These are phyloP conservation scores for Sclerotinia minor DNA, from an alignment of 2,329 filamentous ascomycete species.

Conservation along the genomic window DNA sequence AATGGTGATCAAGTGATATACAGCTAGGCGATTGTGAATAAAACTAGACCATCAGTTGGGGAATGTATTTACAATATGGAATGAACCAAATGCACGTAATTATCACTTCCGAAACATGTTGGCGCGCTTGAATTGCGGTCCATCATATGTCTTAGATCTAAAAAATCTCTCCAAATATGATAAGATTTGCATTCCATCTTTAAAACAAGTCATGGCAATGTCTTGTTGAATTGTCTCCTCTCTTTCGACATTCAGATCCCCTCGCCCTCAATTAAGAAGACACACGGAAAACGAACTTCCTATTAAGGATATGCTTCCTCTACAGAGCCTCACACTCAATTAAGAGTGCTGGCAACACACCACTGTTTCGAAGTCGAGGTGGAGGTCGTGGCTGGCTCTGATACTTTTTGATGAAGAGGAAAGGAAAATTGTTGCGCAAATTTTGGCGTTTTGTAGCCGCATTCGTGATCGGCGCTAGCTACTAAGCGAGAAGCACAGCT, in stretches of 20 bases:
- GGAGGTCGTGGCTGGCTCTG: slow-evolving; percentile 70
- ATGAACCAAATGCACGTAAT: slow-evolving; percentile 7
- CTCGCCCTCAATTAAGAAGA: slow-evolving; percentile 72
- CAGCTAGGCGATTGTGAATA: not conserved
- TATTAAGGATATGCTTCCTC: slow-evolving; percentile 59
- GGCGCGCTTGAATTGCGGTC: not conserved
- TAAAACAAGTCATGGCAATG: not conserved
- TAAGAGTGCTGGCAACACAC: slow-evolving; percentile 65
- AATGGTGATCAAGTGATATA: slow-evolving; percentile 2
- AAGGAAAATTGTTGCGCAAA: slow-evolving; percentile 25
- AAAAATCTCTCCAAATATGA: not conserved
- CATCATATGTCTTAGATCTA: not conserved
- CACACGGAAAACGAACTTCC: slow-evolving; percentile 70
- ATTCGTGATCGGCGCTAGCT: slow-evolving; percentile 5
- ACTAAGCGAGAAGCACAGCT: slow-evolving; percentile 9
- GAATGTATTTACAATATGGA: not conserved
- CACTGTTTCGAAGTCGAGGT: slow-evolving; percentile 58
- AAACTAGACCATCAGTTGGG: not conserved
- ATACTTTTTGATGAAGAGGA: slow-evolving; percentile 59
- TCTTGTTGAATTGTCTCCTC: slow-evolving; percentile 55
- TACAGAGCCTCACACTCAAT: slow-evolving; percentile 61
- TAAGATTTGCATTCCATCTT: slow-evolving; percentile 4
- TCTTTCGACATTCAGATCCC: slow-evolving; percentile 69
- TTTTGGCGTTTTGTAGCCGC: slow-evolving; percentile 18
- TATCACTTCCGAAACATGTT: not conserved